Conservation (phyloP, 495 filamentous ascomycete genomes). For the Neurospora terricola region DNA sequence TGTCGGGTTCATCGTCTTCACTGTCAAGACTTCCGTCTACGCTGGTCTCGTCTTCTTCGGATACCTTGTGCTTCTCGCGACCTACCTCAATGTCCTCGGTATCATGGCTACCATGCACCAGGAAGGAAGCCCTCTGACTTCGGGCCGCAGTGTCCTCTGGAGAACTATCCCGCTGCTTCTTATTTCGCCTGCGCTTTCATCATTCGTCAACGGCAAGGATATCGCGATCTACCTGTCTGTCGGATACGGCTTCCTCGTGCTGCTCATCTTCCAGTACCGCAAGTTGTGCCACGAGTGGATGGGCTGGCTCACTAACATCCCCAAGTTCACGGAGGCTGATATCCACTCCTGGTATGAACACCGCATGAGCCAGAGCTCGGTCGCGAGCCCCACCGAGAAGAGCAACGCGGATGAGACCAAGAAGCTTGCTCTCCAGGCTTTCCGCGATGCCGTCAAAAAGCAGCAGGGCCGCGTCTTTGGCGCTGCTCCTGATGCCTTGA, state of each 20-base stretch:
- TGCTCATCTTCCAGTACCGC: slow-evolving; percentile 37
- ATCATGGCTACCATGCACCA: slow-evolving; percentile 25
- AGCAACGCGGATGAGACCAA: neutral
- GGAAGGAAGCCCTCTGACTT: slow-evolving; percentile 15
- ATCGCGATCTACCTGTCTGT: slow-evolving; percentile 37
- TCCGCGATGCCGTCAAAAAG: slow-evolving; percentile 5
- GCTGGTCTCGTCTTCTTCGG: slow-evolving; percentile 41
- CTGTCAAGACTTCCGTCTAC: slow-evolving; percentile 5
- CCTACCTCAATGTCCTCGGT: slow-evolving; percentile 40
- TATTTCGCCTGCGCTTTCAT: slow-evolving; percentile 37
- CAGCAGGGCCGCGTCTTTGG: neutral
- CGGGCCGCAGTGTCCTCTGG: slow-evolving; percentile 28
- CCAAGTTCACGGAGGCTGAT: slow-evolving; percentile 38
- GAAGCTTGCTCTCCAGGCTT: slow-evolving; percentile 8
- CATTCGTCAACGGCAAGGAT: slow-evolving; percentile 35
- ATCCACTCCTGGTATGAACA: slow-evolving; percentile 38
- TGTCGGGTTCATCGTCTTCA: slow-evolving; percentile 8
- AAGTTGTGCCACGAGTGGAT: slow-evolving; percentile 41
- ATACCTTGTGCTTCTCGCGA: slow-evolving; percentile 39
- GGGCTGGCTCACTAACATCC: slow-evolving; percentile 38
- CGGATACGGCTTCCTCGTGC: slow-evolving; percentile 35
- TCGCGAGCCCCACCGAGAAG: neutral
- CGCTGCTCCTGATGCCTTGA: neutral
- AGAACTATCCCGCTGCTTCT: slow-evolving; percentile 38
- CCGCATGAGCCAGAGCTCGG: slow-evolving; percentile 1